Base-by-base conservation (phyloP, 345 rosid species). In the Brassica cretica region DNA sequence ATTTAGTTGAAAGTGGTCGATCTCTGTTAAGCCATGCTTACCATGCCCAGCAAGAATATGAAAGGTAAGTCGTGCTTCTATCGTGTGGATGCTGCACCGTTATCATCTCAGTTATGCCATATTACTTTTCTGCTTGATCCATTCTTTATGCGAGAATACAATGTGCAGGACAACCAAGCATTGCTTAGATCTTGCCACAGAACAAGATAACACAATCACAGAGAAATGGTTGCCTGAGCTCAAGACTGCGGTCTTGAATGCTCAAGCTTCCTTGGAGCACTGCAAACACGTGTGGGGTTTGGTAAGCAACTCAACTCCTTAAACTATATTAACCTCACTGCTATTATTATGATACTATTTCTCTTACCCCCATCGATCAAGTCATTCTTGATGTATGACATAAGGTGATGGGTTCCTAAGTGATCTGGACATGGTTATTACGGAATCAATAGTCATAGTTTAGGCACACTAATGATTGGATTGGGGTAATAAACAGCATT, bases 191-290 rank as follows among this genome's bases (percentile, higher is more conserved):
- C 82, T 93, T 85, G 93, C 98, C 37, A 78, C 84, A 24, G 94
- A 91, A 81, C 98, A 93, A 84, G 98, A 91, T 80, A 91, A 84
- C 67, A 78, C 83, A 67, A 85, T 93, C 67, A 71, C 72, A 60
- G 93, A 91, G 81, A 88, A 87, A 84, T 93, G 98, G 94, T 82
- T 93, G 81, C 98, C 97, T 72, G 93, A 93, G 75, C 93, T 93
- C 35, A 89, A 84, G 83, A 66, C 88, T 69, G 88, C 92, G 19
- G 79, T 83, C 73, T 74, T 83, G 76, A 88, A 88, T 82, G 91
- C 97, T 67, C 89, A 91, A 73, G 85, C 87, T 55, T 83, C 90
- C 79, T 79, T 87, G 85, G 92, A 87, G 60, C 91, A 89, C 49
- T 91, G 97, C 91, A 86, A 86, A 84, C 87, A 91, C 63, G 94